Evolutionary conservation across 805 yeast genomes (phyloP).

Genomic region (Wickerhamomyces chaumierensis): DNA sequence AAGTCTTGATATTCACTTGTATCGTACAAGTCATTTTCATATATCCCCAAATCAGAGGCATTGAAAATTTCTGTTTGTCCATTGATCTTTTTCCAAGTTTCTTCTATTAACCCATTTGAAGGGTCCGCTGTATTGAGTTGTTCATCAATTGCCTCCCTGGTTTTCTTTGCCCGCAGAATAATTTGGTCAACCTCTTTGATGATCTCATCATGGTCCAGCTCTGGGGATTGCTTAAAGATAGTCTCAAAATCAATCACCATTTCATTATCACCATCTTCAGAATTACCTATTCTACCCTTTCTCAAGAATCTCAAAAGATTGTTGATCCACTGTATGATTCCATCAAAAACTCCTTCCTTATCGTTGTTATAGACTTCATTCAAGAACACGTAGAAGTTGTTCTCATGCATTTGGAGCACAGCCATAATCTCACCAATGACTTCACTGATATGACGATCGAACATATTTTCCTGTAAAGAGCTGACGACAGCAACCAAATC

Average conservation of each 20-base stretch:
- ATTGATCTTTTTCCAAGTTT: conserved; percentile 33
- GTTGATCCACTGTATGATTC: conserved; percentile 65
- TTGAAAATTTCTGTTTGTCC: conserved; percentile 28
- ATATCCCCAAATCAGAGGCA: conserved; percentile 35
- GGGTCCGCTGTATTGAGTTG: conserved; percentile 9
- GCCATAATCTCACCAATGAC: conserved; percentile 57
- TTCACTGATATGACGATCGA: conserved; percentile 41
- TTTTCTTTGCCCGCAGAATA: conserved; percentile 23
- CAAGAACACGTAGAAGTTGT: conserved; percentile 60
- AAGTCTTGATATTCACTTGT: conserved; percentile 15
- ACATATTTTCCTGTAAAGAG: conserved; percentile 34
- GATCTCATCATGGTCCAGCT: conserved; percentile 20
- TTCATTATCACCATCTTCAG: conserved; percentile 6
- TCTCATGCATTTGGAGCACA: conserved; percentile 62
- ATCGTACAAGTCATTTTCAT: conserved; percentile 37
- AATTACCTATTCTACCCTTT: conserved; percentile 48
- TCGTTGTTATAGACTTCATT: conserved; percentile 80
- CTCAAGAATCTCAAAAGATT: conserved; percentile 52
- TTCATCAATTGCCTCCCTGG: conserved; percentile 19
- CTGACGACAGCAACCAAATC: conserved; percentile 55
- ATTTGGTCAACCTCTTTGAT: conserved; percentile 27
- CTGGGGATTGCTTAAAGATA: conserved; percentile 18
- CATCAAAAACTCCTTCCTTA: conserved; percentile 56
- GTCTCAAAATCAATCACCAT: conserved; percentile 34
- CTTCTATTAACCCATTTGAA: conserved; percentile 19